phyloP scores from a whole-genome alignment of 2,329 filamentous ascomycete species.

The Ophiostoma himal-ulmi region DNA sequence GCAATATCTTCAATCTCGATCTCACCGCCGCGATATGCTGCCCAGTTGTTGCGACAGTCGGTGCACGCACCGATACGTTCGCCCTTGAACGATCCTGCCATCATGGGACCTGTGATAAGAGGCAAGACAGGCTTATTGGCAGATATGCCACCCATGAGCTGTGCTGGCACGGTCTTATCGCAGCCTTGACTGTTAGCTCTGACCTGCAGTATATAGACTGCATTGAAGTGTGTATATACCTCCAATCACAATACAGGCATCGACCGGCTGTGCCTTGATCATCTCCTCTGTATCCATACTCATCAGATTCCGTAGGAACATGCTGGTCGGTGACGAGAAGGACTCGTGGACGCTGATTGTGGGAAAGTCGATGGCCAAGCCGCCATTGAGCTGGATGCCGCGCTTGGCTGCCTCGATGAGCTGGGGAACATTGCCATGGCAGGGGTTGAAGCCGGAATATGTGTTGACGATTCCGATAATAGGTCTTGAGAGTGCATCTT shows the following conservation, averaged over 20 bases:
- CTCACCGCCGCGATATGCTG: constrained; percentile 56
- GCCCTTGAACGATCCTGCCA: constrained; percentile 63
- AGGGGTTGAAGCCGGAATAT: constrained; percentile 66
- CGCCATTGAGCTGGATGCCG: constrained; percentile 61
- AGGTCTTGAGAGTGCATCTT: constrained; percentile 62
- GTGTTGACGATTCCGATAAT: constrained; percentile 73
- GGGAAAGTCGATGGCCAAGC: constrained; percentile 65
- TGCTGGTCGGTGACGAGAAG: constrained; percentile 65
- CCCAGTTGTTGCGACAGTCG: constrained; percentile 70
- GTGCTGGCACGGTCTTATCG: constrained; percentile 68
- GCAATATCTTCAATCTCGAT: constrained; percentile 68
- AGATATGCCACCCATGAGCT: constrained; percentile 69
- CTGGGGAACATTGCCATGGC: constrained; percentile 66
- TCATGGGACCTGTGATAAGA: constrained; percentile 65
- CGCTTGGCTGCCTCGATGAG: constrained; percentile 65
- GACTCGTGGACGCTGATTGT: constrained; percentile 67
- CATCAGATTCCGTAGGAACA: constrained; percentile 71
- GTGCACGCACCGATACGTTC: constrained; percentile 65
- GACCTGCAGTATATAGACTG: too few relatives aligned
- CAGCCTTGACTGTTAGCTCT: constrained; percentile 39
- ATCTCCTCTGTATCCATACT: constrained; percentile 77
- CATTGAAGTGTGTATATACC: constrained; percentile 29
- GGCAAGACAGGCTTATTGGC: constrained; percentile 67
- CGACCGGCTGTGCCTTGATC: constrained; percentile 64
- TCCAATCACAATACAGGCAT: constrained; percentile 62